phyloP scores from a whole-genome alignment of 2,329 filamentous ascomycete genomes.

The Pseudocercospora pini-densiflorae region DNA sequence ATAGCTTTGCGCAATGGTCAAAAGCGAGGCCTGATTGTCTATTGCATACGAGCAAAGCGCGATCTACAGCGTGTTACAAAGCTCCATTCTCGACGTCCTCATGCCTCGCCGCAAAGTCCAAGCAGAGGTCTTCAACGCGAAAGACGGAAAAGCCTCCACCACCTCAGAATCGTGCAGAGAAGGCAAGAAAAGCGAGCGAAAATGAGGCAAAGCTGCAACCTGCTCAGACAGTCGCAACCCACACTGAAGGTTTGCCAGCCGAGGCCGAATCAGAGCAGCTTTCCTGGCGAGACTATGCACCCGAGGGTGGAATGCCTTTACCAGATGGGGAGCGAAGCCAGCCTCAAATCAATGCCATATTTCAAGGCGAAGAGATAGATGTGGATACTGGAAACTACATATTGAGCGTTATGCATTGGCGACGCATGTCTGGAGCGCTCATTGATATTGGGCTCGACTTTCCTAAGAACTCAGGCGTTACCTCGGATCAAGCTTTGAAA shows the following conservation, averaged over 20 bases:
- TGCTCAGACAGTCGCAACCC: slow-evolving; percentile 32
- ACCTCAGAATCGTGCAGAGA: slow-evolving; percentile 4
- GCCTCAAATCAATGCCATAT: slow-evolving; percentile 38
- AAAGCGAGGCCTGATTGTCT: background rate
- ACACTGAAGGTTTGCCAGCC: slow-evolving; percentile 34
- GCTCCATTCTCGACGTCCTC: slow-evolving; percentile 22
- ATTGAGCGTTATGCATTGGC: slow-evolving; percentile 43
- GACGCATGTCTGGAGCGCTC: slow-evolving; percentile 42
- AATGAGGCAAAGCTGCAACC: slow-evolving; percentile 29
- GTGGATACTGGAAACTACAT: slow-evolving; percentile 43
- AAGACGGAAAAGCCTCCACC: background rate
- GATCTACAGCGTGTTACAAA: background rate
- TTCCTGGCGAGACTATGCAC: slow-evolving; percentile 46
- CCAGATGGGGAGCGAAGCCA: slow-evolving; percentile 37
- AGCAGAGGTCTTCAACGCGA: background rate
- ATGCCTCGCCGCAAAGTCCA: slow-evolving; percentile 1
- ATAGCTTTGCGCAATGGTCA: slow-evolving; percentile 15
- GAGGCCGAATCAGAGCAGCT: slow-evolving; percentile 22
- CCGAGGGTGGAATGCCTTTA: slow-evolving; percentile 42
- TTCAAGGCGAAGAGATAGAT: slow-evolving; percentile 36
- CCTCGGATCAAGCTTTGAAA: slow-evolving; percentile 34
- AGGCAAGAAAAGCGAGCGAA: slow-evolving; percentile 8
- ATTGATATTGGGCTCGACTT: slow-evolving; percentile 43
- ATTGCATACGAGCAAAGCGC: background rate
- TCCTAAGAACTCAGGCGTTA: slow-evolving; percentile 32